A percentile compares a stretch with the other conserved stretches of the same genome.
phyloP scores from a whole-genome alignment of 257 asterid genomes.

The Ballota nigra region DNA sequence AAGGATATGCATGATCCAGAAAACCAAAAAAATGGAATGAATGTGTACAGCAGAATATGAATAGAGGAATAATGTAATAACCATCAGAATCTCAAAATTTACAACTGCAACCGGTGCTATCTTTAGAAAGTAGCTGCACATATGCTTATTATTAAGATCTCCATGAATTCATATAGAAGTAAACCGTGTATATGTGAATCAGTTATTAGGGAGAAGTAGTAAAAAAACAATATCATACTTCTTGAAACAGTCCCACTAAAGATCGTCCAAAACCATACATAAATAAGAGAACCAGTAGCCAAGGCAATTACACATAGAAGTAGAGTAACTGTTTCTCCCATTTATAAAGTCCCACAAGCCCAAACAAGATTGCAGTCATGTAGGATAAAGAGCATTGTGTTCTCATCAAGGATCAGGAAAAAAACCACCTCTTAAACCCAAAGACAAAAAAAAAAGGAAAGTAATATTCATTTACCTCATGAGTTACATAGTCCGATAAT shows the following conservation, averaged over 20 bases:
- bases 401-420: constrained; percentile 17
- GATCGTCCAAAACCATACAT: constrained; percentile 16
- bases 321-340: no score
- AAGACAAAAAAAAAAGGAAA: not conserved
- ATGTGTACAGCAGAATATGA: not conserved
- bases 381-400: not conserved
- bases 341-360: not conserved
- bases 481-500: constrained; percentile 72
- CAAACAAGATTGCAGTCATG: not conserved
- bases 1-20: not conserved
- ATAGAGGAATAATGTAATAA: constrained; percentile 1
- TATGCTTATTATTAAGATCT: constrained; percentile 6
- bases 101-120: not conserved
- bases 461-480: constrained; percentile 63
- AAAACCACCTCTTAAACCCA: no score
- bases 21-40: not conserved
- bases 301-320: no score
- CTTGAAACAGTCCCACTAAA: not conserved
- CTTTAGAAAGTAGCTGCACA: not conserved
- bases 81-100: not conserved
- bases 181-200: not conserved
- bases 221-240: not conserved
- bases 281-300: not conserved
- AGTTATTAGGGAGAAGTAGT: not conserved
- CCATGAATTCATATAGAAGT: constrained; percentile 2